These are phyloP conservation scores for Haberlea rhodopensis DNA, from an alignment of 257 asterid genomes.

Conservation along the genomic window DNA sequence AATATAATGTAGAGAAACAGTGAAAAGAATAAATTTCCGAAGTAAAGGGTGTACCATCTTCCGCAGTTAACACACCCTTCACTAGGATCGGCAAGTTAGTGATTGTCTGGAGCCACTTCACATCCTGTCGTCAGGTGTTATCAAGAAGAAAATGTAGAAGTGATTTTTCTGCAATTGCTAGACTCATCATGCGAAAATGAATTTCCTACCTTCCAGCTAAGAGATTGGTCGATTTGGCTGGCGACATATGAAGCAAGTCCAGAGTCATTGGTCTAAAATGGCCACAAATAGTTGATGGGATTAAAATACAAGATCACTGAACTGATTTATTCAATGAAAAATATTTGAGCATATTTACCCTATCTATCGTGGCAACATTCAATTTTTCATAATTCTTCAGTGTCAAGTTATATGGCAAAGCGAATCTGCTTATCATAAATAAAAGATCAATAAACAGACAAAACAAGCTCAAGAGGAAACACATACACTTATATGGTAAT, in stretches of 20 bases:
- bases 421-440: conserved; percentile 44
- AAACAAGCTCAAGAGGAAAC: conserved; percentile 3
- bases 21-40: neutral
- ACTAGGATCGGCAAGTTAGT: conserved; percentile 69
- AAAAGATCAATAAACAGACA: conserved; percentile 12
- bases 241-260: conserved; percentile 74
- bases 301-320: neutral
- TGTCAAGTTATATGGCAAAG: conserved; percentile 62
- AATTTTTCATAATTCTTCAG: conserved; percentile 66
- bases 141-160: neutral
- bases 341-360: conserved; percentile 32
- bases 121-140: conserved; percentile 44
- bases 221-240: conserved; percentile 59
- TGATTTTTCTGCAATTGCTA: neutral
- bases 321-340: neutral
- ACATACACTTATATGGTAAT: too few species aligned
- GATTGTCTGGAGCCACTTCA: conserved; percentile 80
- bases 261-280: conserved; percentile 62
- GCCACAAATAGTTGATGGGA: conserved; percentile 20
- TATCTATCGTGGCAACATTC: conserved; percentile 57
- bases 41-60: conserved; percentile 54
- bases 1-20: neutral
- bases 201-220: conserved; percentile 70
- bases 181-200: conserved; percentile 6
- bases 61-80: conserved; percentile 80